Conservation (phyloP, 345 rosid genomes). For the Aegle marmelos region DNA sequence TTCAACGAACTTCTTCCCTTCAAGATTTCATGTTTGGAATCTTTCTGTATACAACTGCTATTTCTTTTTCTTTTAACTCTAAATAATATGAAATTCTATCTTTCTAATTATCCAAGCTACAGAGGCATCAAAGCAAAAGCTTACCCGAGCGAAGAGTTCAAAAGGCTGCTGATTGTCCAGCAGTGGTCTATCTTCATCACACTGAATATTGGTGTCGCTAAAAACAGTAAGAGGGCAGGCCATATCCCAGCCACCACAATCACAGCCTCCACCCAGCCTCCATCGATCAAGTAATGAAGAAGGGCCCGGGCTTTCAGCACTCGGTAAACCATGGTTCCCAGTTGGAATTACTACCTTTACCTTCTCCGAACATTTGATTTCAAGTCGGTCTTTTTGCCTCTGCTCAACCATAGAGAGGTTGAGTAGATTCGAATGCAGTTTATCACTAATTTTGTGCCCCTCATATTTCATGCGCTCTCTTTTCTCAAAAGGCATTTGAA, state of each 20-base stretch:
- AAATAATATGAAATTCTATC: not conserved
- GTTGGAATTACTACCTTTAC: conserved; percentile 72
- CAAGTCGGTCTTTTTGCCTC: conserved; percentile 23
- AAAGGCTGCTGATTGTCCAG: conserved; percentile 46
- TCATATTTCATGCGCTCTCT: conserved; percentile 68
- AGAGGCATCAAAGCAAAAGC: conserved; percentile 3
- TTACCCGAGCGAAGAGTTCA: conserved; percentile 70
- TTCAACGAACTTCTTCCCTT: not conserved
- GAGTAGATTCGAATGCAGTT: conserved; percentile 32
- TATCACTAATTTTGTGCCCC: conserved; percentile 30
- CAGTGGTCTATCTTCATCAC: conserved; percentile 47
- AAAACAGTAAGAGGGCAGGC: conserved; percentile 77
- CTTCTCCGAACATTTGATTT: conserved; percentile 24
- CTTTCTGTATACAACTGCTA: not conserved
- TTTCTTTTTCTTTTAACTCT: not conserved
- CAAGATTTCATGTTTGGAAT: not conserved
- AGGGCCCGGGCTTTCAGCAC: conserved; percentile 54
- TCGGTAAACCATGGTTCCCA: conserved; percentile 80
- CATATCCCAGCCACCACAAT: conserved; percentile 99
- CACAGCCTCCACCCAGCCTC: conserved; percentile 94
- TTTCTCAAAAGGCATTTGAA: conserved; percentile 63
- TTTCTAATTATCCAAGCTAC: not conserved
- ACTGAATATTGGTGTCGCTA: conserved; percentile 45
- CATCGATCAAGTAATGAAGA: conserved; percentile 78
- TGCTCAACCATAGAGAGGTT: conserved; percentile 40